Conservation (phyloP, 2,329 filamentous ascomycete genomes). For the Penicillium aurantiogriseum region DNA sequence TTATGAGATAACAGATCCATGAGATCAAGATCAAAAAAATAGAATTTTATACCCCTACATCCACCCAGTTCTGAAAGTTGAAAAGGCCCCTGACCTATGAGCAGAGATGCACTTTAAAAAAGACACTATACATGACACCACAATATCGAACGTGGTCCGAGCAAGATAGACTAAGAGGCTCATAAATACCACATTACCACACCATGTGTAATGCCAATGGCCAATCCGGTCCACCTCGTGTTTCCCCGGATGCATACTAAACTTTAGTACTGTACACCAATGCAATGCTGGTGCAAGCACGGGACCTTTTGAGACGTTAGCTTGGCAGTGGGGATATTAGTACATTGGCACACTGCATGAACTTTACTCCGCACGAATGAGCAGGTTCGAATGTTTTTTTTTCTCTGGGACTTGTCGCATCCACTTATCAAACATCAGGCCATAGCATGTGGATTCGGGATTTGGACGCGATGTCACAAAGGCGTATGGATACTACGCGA, state of each 20-base stretch:
- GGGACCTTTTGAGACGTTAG: background rate
- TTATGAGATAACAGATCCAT: constrained; percentile 11
- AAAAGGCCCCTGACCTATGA: background rate
- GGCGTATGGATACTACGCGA: background rate
- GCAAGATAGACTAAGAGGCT: background rate
- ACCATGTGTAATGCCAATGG: background rate
- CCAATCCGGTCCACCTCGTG: background rate
- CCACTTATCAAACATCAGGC: background rate
- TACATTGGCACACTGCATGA: background rate
- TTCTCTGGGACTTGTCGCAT: background rate
- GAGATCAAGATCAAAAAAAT: constrained; percentile 3
- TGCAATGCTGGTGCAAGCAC: background rate
- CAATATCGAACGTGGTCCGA: background rate
- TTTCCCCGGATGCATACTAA: constrained; percentile 5
- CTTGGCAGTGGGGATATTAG: constrained; percentile 1
- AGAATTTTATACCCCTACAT: constrained; percentile 13
- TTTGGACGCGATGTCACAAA: background rate
- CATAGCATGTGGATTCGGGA: constrained; percentile 3
- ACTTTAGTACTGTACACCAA: background rate
- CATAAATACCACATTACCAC: background rate
- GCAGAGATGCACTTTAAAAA: background rate
- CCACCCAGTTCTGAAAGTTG: background rate
- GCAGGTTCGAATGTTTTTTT: background rate
- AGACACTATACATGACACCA: background rate
- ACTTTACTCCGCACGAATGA: constrained; percentile 5